Evolutionary conservation across 768 basidiomycete species (phyloP), one percentile per base, ranked within the genome.

Genomic region (Leccinum obscurum): DNA sequence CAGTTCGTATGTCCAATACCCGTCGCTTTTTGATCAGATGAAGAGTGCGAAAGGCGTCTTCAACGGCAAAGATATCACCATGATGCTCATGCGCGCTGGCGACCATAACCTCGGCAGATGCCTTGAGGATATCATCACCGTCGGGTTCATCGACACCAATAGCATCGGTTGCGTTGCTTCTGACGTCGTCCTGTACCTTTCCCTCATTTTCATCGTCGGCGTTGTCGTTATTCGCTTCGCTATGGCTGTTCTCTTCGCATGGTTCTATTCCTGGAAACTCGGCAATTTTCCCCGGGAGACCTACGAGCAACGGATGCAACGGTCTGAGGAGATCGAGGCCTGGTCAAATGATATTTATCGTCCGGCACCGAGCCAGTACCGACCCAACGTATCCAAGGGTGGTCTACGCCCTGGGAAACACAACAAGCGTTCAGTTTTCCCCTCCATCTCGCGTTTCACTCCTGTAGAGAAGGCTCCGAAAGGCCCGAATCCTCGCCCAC

Each of bases 331-430:
- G 73, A 97, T 99, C 67, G 97, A 99, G 75, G 86, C 89, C 67
- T 99, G 97, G 97, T 87, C 94, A 24, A 89, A 89, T 66, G 93
- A 98, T 69, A 98, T 99, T 65, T 95, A 96, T 74, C 86, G 88
- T 48, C 87, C 96, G 14, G 97, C 97, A 2, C 97, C 97, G 2
- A 88, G 88, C 62, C 81, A 89, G 56, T 92, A 93, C 68, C 86
- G 97, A 26, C 97, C 97, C 7, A 97, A 92, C 66, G 94, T 93
- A 32, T 76, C 80, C 69, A 90, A 91, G 77, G 83, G 82, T 63
- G 88, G 88, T n/a, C 70, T 85, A 24, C 75, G 80, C 56, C 58
- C 72, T 48, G 74, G 74, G n/a, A 85, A 87, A 66, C 66, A 63
- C 64, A 77, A 79, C 58, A 86, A 79, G 79, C 76, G 85, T 78